These are phyloP conservation scores for Capsicum chinense DNA, from an alignment of 257 asterid species.

Conservation along the genomic window DNA sequence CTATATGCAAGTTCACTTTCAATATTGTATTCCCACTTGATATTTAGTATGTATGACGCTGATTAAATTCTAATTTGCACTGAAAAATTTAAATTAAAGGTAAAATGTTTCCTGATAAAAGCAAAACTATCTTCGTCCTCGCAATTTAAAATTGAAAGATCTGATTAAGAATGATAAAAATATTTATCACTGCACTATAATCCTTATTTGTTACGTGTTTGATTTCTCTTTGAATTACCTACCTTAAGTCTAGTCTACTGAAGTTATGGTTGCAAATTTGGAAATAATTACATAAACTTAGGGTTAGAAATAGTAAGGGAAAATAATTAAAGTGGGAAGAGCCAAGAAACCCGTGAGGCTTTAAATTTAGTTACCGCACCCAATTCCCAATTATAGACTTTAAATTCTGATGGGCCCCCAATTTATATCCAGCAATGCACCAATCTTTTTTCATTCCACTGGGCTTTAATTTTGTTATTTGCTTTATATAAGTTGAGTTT, in stretches of 20 bases:
- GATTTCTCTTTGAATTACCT: background rate
- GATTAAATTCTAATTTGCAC: background rate
- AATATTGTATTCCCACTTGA: background rate
- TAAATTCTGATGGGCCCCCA: conserved; percentile 25
- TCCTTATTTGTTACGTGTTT: background rate
- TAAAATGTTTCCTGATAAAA: background rate
- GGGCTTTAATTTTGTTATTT: too few species aligned
- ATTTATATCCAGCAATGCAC: conserved; percentile 16
- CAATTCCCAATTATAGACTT: conserved; percentile 34
- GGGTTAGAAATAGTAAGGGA: background rate
- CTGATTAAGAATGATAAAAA: too few species aligned
- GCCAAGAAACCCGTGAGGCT: conserved; percentile 36
- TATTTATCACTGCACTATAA: background rate
- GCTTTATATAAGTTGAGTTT: too few species aligned
- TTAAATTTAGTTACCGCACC: conserved; percentile 33
- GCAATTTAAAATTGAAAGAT: too few species aligned
- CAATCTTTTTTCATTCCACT: background rate
- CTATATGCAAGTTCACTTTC: background rate
- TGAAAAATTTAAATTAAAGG: background rate
- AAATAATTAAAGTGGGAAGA: background rate
- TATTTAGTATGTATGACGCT: background rate
- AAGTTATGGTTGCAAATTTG: background rate
- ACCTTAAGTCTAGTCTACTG: background rate
- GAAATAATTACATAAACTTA: background rate
- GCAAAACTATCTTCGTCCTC: too few species aligned